phyloP scores from a whole-genome alignment of 2,329 filamentous ascomycete species.

The Colletotrichum sp. region DNA sequence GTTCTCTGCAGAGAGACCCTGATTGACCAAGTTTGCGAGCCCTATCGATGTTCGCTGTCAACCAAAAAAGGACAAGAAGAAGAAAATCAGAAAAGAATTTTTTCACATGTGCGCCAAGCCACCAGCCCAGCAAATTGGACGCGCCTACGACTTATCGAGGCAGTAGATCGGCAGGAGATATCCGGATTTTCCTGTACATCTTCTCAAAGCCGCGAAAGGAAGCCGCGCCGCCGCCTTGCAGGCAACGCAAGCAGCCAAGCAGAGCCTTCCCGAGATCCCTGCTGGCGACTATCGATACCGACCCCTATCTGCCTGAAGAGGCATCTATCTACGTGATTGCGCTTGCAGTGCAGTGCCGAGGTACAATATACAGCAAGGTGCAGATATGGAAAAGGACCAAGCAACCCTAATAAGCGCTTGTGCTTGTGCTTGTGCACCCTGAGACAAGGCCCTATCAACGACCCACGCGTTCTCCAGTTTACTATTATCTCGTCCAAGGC shows the following conservation, averaged over 20 bases:
- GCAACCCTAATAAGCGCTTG: too few relatives aligned
- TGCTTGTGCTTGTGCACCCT: background rate
- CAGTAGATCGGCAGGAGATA: conserved; percentile 15
- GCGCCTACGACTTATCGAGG: background rate
- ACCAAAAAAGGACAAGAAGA: background rate
- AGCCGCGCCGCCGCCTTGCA: background rate
- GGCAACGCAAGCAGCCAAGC: background rate
- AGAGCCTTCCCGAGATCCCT: conserved; percentile 3
- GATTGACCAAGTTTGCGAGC: background rate
- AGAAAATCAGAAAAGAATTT: background rate
- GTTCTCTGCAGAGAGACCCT: background rate
- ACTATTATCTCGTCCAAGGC: conserved; percentile 16
- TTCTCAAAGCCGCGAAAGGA: background rate
- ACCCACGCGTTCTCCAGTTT: conserved; percentile 20
- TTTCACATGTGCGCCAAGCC: conserved; percentile 20
- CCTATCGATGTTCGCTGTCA: background rate
- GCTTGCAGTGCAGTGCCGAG: background rate
- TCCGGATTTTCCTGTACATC: background rate
- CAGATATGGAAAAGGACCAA: too few relatives aligned
- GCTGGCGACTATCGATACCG: conserved; percentile 4
- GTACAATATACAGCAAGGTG: too few relatives aligned
- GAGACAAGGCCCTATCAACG: conserved; percentile 19
- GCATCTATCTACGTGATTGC: background rate
- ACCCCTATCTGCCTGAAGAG: background rate
- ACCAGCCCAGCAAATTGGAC: background rate